Evolutionary conservation across 2,329 filamentous ascomycete genomes (phyloP).

Genomic region (Didymellaceae sp.): DNA sequence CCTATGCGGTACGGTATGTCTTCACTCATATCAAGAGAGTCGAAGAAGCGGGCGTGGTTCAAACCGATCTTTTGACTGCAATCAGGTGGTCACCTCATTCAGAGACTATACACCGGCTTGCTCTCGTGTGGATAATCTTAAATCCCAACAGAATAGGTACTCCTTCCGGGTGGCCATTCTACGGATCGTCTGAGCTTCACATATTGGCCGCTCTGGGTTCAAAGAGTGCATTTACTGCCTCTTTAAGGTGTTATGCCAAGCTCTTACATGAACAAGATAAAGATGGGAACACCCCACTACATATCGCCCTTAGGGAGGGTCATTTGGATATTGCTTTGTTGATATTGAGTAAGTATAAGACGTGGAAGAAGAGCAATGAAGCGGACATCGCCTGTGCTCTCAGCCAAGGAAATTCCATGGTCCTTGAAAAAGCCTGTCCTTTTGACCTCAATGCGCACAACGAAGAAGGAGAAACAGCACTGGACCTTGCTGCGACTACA

Average conservation of each 20-base stretch:
- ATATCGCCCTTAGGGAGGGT: neutral
- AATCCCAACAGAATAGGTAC: neutral
- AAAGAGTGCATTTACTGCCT: neutral
- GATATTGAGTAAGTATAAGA: neutral
- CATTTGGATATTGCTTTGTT: neutral
- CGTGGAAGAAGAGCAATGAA: neutral
- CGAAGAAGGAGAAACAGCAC: neutral
- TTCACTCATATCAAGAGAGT: neutral
- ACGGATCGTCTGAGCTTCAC: neutral
- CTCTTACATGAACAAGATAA: neutral
- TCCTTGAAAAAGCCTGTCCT: neutral
- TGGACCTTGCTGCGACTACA: neutral
- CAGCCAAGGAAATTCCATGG: neutral
- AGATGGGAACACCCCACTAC: neutral
- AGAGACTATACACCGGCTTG: neutral
- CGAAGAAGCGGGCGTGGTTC: neutral
- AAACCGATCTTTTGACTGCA: neutral
- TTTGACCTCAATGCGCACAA: neutral
- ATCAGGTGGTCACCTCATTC: neutral
- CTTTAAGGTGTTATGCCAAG: neutral
- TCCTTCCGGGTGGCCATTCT: neutral
- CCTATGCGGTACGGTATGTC: neutral
- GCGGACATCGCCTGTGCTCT: neutral
- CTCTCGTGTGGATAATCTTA: neutral
- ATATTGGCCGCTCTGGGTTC: neutral